Base-by-base conservation (phyloP, 1,139 yeast genomes). In the Debaryomycetaceae sp. region DNA sequence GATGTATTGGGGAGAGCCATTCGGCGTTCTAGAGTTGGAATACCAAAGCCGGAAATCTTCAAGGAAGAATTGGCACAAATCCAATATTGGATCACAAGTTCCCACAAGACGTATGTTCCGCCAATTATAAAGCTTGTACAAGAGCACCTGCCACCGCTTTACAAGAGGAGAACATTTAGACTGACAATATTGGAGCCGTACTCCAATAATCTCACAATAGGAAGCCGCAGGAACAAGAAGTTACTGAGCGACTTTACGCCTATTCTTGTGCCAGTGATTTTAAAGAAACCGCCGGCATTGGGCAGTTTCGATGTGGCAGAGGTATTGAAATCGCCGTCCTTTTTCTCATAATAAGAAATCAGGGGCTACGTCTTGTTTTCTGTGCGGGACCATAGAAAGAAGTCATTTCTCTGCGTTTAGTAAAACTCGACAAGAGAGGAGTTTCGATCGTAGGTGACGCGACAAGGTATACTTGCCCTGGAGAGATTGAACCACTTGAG, bases 281-380 rank as follows among this genome's bases (percentile, higher is more conserved):
- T 62, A 4, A 29, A 46, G 24, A 38, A 50, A 3, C 38, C 50
- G 4, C 69, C 69, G 1, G 31, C 41, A 4, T 46, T 39, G 23
- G 70, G 71, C 1, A 37, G 39, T 2, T 41, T 63, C 13, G 61
- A 62, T 32, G 44, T 64, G 10, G 37, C 37, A 1, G 37, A 47
- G 30, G 67, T 64, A 4, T 33, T 47, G 26, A 32, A 53, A 4
- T 62, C 67, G 41, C 43, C 40, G 29, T 59, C 44, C 40, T 64
- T 64, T 37, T 64, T 62, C 32, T 58, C 68, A 3, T 62, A 43
- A 42, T 16, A 24, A 13, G 14, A 23, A 20, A 4, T 21, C 11
- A 10, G 13, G 16, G 14, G n/a, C n/a, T n/a, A n/a, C n/a, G n/a
- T n/a, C n/a, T n/a, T n/a, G n/a, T n/a, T n/a, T n/a, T n/a, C n/a